Evolutionary conservation across 148 eudicot species (phyloP), one percentile per base, ranked within the genome.

Genomic region (Linanthus parryae): DNA sequence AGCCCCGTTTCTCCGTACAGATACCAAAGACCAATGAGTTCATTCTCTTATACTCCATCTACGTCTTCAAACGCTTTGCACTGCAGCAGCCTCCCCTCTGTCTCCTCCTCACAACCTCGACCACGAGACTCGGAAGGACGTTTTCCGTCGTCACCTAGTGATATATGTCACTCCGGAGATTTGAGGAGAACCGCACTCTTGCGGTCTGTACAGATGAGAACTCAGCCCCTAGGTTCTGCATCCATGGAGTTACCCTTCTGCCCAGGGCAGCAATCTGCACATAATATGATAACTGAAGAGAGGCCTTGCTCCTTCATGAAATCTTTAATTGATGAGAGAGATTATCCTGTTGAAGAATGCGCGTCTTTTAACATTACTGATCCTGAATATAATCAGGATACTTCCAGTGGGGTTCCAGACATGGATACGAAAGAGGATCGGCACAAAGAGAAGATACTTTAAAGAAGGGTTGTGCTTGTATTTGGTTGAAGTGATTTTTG

Each of bases 81-180:
- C 43, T 56, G 64, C 33, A 56, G 54, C 57, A 54, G 58, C 35
- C 41, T 54, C 38, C 65, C 66, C 31, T 26, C 67, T 27, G 29
- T 59, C 41, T 28, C 84, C 39, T 44, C 74, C n/a, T 65, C 81
- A 38, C 85, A 73, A 56, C 59, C 88, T 57, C 96, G 90, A 12
- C 94, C 84, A 52, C 73, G 90, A 57, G 85, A 87, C 35, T 79
- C 96, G 5, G 90, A 92, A 57, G 94, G 94, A 15, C 74, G 94
- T 25, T 88, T 92, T 38, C 99, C 96, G n/a, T 88, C 99, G 10
- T 88, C 96, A 0, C 99, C 96, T 0, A 92, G 96, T 53, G 99
- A 88, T 55, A 84, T 92, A 57, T 92, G 99, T 78, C 99, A 92
- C 77, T 82, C 96, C 0, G 89, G 94, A 15, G 96, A 92, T 64